Conservation (phyloP, 345 rosid species). For the Eucalyptus grandis region DNA sequence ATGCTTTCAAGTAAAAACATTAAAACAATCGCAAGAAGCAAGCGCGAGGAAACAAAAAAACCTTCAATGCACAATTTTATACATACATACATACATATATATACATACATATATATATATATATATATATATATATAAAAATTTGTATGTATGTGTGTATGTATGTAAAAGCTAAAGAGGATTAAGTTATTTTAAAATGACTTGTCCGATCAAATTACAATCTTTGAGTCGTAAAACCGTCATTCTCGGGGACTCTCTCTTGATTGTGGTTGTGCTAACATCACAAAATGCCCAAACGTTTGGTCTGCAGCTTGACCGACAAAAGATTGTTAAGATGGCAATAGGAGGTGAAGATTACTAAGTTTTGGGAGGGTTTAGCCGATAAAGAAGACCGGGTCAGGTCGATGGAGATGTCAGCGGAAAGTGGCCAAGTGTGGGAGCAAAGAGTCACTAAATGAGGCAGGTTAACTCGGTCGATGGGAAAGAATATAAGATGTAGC, state of each 20-base stretch:
- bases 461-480: too few relatives aligned
- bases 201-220: background rate
- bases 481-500: too few relatives aligned
- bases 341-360: background rate
- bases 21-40: too few relatives aligned
- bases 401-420: background rate
- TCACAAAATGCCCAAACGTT: background rate
- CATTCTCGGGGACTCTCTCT: background rate
- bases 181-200: background rate
- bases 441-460: background rate
- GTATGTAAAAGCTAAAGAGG: too few relatives aligned
- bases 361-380: background rate
- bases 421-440: background rate
- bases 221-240: background rate
- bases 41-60: too few relatives aligned
- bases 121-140: too few relatives aligned
- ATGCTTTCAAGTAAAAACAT: too few relatives aligned
- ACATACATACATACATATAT: too few relatives aligned
- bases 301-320: background rate
- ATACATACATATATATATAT: too few relatives aligned
- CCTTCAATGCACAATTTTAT: too few relatives aligned
- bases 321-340: background rate
- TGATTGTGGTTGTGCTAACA: background rate
- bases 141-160: accelerated
- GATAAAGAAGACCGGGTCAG: background rate